These are phyloP conservation scores for Saturnispora dispora DNA, from an alignment of 805 yeast genomes.

Conservation along the genomic window DNA sequence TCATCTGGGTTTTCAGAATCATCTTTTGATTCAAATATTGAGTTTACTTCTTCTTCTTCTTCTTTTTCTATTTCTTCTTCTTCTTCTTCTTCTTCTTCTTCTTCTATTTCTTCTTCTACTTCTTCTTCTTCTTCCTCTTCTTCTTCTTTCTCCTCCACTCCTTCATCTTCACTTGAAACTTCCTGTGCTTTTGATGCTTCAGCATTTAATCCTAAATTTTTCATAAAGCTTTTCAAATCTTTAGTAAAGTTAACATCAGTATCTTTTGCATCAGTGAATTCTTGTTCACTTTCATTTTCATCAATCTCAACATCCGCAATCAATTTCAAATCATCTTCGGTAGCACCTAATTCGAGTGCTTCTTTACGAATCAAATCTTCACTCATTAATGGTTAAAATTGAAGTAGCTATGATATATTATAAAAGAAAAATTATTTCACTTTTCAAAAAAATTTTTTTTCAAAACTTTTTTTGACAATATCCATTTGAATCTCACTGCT, in stretches of 20 bases:
- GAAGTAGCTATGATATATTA: background rate
- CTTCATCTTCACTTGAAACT: constrained; percentile 32
- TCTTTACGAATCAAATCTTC: constrained; percentile 44
- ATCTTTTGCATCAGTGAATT: constrained; percentile 38
- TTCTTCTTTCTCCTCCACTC: constrained; percentile 29
- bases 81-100: constrained; percentile 32
- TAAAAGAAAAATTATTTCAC: constrained; percentile 10
- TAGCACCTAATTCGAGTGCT: constrained; percentile 77
- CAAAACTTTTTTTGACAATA: background rate
- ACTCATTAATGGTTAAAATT: constrained; percentile 18
- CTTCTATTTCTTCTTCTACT: constrained; percentile 28
- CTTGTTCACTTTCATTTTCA: constrained; percentile 40
- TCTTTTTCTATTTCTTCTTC: constrained; percentile 29
- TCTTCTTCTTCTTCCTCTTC: constrained; percentile 27
- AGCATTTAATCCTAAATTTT: constrained; percentile 53
- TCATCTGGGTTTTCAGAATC: constrained; percentile 16
- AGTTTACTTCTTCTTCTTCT: constrained; percentile 20
- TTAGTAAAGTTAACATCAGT: constrained; percentile 36
- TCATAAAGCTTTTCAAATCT: constrained; percentile 57
- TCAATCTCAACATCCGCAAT: constrained; percentile 43
- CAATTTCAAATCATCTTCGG: constrained; percentile 68
- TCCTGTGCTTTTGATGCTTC: constrained; percentile 25
- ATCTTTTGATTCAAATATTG: constrained; percentile 27
- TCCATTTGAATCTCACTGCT: background rate
- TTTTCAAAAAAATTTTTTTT: background rate